Evolutionary conservation across 805 yeast genomes (phyloP).

Genomic region (Starmerella powellii): DNA sequence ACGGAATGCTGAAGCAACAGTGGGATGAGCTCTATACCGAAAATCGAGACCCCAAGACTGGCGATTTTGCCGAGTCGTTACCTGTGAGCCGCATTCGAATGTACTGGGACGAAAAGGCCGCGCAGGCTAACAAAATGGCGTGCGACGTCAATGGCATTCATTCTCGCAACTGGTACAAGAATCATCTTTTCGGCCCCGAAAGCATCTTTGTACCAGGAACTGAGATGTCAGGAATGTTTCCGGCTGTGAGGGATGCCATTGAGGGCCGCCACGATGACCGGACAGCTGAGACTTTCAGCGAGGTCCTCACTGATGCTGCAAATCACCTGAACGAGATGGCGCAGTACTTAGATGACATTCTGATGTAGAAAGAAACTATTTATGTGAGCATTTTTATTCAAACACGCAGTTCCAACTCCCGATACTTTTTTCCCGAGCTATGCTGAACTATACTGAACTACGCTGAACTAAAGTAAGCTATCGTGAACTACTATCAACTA

Average conservation of each 20-base stretch:
- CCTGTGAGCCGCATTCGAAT: constrained; percentile 58
- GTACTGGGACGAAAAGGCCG: constrained; percentile 66
- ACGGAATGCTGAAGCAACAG: constrained; percentile 44
- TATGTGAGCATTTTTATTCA: too few species aligned
- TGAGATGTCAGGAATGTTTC: constrained; percentile 54
- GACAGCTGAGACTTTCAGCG: constrained; percentile 35
- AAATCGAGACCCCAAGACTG: constrained; percentile 34
- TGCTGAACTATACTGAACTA: too few species aligned
- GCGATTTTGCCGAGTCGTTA: constrained; percentile 45
- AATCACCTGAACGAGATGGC: constrained; percentile 19
- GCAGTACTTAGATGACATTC: not conserved
- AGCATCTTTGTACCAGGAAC: constrained; percentile 40
- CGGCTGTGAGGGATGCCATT: constrained; percentile 61
- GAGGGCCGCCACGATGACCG: constrained; percentile 35
- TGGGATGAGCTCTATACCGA: constrained; percentile 40
- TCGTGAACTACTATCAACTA: too few species aligned
- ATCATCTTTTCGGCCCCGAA: constrained; percentile 59
- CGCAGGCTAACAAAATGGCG: constrained; percentile 43
- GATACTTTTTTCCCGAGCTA: too few species aligned
- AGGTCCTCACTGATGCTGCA: constrained; percentile 15
- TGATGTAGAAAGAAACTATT: not conserved
- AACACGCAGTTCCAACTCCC: too few species aligned
- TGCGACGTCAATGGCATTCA: constrained; percentile 35
- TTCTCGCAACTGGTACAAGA: constrained; percentile 53
- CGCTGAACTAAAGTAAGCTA: too few species aligned